Percentiles rank a stretch among this genome's conserved stretches.
phyloP scores from a whole-genome alignment of 331 rosid genomes.

The Quercus phellos region DNA sequence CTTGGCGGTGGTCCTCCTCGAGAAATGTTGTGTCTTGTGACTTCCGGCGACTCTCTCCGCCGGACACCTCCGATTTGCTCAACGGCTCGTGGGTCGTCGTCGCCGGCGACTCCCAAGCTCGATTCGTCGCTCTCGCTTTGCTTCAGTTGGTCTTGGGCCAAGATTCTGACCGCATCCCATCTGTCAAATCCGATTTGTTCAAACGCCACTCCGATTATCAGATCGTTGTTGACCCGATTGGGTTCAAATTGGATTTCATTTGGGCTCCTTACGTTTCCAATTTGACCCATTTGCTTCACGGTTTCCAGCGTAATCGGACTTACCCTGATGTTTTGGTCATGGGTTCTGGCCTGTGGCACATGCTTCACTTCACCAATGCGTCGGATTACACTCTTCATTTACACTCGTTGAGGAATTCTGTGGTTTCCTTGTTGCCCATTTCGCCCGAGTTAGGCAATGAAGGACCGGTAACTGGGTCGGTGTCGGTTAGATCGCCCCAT shows the following conservation, averaged over 20 bases:
- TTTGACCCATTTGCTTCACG: conserved; percentile 51
- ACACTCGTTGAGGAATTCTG: conserved; percentile 37
- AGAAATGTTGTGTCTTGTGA: conserved; percentile 45
- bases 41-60: conserved; percentile 50
- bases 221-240: conserved; percentile 48
- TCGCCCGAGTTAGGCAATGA: conserved; percentile 42
- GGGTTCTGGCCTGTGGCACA: conserved; percentile 93
- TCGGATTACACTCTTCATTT: conserved; percentile 47
- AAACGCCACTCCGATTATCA: conserved; percentile 74
- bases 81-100: conserved; percentile 87
- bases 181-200: conserved; percentile 45
- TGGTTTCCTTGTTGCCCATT: conserved; percentile 48
- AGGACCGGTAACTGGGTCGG: conserved; percentile 38
- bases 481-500: conserved; percentile 56
- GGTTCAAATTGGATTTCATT: conserved; percentile 73
- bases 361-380: conserved; percentile 63
- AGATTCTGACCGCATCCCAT: conserved; percentile 37
- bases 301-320: conserved; percentile 43
- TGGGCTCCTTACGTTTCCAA: conserved; percentile 80
- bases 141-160: conserved; percentile 43
- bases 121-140: conserved; percentile 46
- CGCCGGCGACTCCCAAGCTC: conserved; percentile 85
- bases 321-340: conserved; percentile 75
- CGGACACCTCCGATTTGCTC: conserved; percentile 65
- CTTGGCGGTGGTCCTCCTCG: conserved; percentile 64